These are phyloP conservation scores for Calonectria multiphialidica DNA, from an alignment of 2,329 filamentous ascomycete species.

Conservation along the genomic window DNA sequence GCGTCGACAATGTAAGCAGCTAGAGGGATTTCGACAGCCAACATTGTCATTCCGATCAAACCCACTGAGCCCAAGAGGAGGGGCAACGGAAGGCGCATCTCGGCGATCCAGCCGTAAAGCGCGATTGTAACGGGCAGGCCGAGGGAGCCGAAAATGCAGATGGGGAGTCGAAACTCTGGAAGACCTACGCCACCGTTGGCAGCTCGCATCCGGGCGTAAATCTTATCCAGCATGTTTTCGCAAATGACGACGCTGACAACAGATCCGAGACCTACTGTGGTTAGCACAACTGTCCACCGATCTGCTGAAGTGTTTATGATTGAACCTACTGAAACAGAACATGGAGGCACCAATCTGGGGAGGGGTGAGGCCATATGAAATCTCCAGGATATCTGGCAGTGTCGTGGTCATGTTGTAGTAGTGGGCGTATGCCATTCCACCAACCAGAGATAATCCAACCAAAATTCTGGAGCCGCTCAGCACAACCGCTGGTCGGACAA, in stretches of 20 bases:
- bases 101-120: background rate
- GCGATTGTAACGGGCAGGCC: background rate
- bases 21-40: background rate
- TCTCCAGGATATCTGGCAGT: background rate
- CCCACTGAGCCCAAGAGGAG: background rate
- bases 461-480: background rate
- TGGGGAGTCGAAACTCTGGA: background rate
- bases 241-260: background rate
- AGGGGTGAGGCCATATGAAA: background rate
- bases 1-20: background rate
- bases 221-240: background rate
- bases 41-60: constrained; percentile 1
- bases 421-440: background rate
- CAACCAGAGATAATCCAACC: background rate
- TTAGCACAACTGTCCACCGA: background rate
- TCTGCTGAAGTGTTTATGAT: rapidly evolving
- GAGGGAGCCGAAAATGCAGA: background rate
- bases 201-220: background rate
- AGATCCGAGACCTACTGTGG: background rate
- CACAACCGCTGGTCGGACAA: background rate
- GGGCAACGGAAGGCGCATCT: background rate
- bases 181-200: background rate
- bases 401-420: constrained; percentile 3
- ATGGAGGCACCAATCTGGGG: background rate
- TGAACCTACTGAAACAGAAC: background rate